Evolutionary conservation across 2,329 filamentous ascomycete genomes (phyloP).

Genomic region (Ambrosiella xylebori): DNA sequence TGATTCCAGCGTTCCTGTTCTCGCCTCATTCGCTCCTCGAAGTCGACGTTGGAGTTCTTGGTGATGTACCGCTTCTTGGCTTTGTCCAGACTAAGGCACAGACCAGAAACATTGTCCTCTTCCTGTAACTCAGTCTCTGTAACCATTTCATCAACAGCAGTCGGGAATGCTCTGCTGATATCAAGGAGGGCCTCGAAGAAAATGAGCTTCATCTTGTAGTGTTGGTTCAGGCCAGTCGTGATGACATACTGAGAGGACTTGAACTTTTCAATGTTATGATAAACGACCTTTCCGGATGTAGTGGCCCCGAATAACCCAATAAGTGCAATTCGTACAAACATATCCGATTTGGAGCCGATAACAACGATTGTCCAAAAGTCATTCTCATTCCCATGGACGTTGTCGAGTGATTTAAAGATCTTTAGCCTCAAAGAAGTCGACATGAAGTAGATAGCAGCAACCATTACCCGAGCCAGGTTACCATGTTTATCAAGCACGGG

Average conservation of each 20-base stretch:
- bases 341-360: background rate
- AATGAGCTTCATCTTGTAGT: background rate
- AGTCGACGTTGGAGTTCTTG: conserved; percentile 32
- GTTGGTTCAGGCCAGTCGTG: background rate
- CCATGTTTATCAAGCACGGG: background rate
- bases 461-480: background rate
- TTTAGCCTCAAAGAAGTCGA: background rate
- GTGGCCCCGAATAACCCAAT: conserved; percentile 5
- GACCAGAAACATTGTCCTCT: background rate
- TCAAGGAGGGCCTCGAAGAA: conserved; percentile 5
- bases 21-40: conserved; percentile 37
- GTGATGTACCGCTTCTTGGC: conserved; percentile 22
- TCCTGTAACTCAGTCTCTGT: background rate
- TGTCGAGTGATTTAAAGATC: background rate
- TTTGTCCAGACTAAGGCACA: background rate
- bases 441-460: conserved; percentile 7
- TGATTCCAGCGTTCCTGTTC: conserved; percentile 37
- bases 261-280: background rate
- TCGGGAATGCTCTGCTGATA: conserved; percentile 3
- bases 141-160: conserved; percentile 8
- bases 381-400: background rate
- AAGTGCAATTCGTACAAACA: background rate
- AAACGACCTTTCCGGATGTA: background rate
- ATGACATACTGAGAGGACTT: background rate
- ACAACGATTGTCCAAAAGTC: conserved; percentile 6